phyloP scores from a whole-genome alignment of 2,329 filamentous ascomycete species.

The Ophiocordyceps australis region DNA sequence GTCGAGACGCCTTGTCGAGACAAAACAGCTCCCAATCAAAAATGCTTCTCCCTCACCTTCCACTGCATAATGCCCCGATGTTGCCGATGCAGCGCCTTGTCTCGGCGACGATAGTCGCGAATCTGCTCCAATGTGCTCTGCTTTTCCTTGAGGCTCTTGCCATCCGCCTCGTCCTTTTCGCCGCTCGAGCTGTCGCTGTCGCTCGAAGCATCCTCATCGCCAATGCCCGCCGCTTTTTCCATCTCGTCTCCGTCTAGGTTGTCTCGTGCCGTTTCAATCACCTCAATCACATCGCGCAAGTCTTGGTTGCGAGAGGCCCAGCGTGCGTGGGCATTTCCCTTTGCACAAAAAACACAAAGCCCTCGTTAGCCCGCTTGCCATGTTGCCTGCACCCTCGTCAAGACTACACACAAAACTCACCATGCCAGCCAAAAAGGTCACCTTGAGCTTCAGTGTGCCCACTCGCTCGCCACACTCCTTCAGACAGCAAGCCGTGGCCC shows the following conservation, averaged over 20 bases:
- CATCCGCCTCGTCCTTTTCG: constrained; percentile 10
- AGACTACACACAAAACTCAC: constrained; percentile 6
- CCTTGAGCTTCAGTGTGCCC: constrained; percentile 21
- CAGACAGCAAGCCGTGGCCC: constrained; percentile 26
- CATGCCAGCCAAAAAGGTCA: constrained; percentile 17
- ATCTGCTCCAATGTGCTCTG: constrained; percentile 28
- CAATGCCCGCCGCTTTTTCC: constrained; percentile 16
- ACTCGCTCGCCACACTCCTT: constrained; percentile 27
- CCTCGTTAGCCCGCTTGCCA: neutral
- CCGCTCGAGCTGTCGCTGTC: constrained; percentile 11
- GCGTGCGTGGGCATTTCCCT: constrained; percentile 16
- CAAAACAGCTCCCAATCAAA: neutral
- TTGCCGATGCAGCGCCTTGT: constrained; percentile 41
- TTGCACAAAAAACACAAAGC: neutral
- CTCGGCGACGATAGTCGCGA: constrained; percentile 40
- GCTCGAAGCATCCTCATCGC: constrained; percentile 12
- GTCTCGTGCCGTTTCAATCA: constrained; percentile 23
- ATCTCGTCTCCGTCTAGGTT: constrained; percentile 11
- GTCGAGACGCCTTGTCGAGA: neutral
- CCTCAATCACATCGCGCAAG: constrained; percentile 22
- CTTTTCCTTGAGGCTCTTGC: constrained; percentile 17
- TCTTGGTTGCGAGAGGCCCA: constrained; percentile 16
- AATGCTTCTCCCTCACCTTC: constrained; percentile 17
- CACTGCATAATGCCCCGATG: constrained; percentile 62
- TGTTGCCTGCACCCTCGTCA: too few relatives aligned